Base-by-base conservation (phyloP, 352 stramenopile species). In the Globisporangium nodosum region DNA sequence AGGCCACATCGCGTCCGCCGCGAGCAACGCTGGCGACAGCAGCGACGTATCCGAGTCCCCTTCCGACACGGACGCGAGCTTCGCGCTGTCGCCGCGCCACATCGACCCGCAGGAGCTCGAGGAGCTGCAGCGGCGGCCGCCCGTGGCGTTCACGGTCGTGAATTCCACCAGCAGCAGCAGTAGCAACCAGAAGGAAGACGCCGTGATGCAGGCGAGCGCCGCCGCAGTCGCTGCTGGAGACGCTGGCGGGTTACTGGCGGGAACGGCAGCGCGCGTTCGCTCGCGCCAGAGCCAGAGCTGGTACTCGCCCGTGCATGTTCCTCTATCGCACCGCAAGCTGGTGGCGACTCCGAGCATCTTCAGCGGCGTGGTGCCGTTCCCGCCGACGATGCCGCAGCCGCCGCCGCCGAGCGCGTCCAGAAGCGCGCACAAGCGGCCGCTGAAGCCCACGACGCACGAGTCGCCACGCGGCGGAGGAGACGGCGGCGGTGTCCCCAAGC, bases 251-350 rank as follows among this genome's bases (percentile, higher is more conserved):
- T 15, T 20, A 47, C 4, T 16, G 9, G 16, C 52, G 9, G n/a
- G 2, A 13, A 37, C 49, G 16, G 9, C 7, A 7, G 20, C 9
- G 20, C 37, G 1, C 60, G n/a, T 18, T n/a, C 9, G 39, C 11
- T 47, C 49, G 18, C 55, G 24, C 24, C 24, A 27, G 24, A 27
- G 53, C 7, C 79, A 88, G 53, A 81, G 73, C 31, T 91, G 81
- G 81, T 63, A 88, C 42, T 76, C 81, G 1, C 76, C 69, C 2
- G 56, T 88, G 16, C 74, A 78, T n/a, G 75, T 89, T 0, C 77
- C 81, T 8, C 58, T 91, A 1, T 42, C 70, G 1, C 81, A 88
- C 64, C 77, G 78, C 49, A 91, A 91, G 46, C 57, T 87, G 37
- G 75, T 91, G 51, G 58, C 77, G 21, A 52, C 73, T 0, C 74